Evolutionary conservation across 805 yeast genomes (phyloP), one percentile per base, ranked within the genome.

Genomic region (Kazachstania africana): DNA sequence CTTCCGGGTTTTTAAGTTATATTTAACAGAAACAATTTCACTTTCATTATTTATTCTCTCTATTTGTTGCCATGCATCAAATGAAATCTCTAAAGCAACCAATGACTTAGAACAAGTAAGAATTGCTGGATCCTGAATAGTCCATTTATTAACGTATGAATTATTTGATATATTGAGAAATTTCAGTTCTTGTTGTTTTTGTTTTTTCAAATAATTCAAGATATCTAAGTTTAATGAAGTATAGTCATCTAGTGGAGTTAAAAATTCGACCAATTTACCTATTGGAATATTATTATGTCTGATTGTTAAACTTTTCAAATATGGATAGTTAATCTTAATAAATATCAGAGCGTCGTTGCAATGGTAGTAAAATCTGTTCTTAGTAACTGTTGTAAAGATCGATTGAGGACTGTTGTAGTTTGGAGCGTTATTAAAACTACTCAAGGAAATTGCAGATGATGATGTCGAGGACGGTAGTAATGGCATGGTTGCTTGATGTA

Each of bases 141-240:
- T 64, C 75, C 84, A 73, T 35, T 76, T 59, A 23, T 67, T 71
- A 29, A 81, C 58, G 37, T 63, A 56, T 27, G 72, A 67, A 47
- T 76, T 73, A 16, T 78, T 78, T 9, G 81, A 66, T 13, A 83
- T 47, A 49, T 83, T 91, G 16, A 84, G 55, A 48, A 68, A 76
- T 36, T 64, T 65, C 34, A 83, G 49, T 24, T 53, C 46, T 31
- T 57, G 62, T 33, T 29, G 27, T 22, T 31, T 25, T 12, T 28
- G 27, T n/a, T n/a, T n/a, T n/a, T n/a, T n/a, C n/a, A n/a, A n/a
- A n/a, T n/a, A n/a, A n/a, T n/a, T n/a, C 4, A 48, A 39, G 23
- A 48, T 43, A n/a, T 26, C 28, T 14, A 36, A 30, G 8, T 24
- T 20, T 9, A 32, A 35, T 16, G 17, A 27, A 16, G 32, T 32